Evolutionary conservation across 2,329 filamentous ascomycete species (phyloP).

Genomic region (Trichoderma atroviride): DNA sequence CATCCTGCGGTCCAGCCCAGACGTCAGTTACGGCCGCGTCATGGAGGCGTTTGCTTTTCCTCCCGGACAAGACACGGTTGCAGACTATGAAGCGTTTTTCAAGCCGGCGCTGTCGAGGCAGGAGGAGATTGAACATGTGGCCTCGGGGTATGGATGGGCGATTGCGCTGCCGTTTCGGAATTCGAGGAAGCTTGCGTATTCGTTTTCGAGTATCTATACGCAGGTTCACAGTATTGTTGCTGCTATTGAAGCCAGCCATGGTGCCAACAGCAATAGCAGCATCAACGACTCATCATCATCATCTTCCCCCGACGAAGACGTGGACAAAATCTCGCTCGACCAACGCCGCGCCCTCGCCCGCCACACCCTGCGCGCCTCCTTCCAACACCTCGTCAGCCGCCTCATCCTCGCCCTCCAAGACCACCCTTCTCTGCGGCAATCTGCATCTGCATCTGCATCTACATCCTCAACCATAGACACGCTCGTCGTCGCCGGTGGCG

Average conservation of each 20-base stretch:
- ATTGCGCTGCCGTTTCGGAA: constrained; percentile 67
- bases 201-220: constrained; percentile 71
- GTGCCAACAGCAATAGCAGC: background rate
- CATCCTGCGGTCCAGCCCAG: constrained; percentile 55
- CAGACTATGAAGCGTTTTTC: constrained; percentile 48
- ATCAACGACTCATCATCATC: background rate
- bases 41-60: constrained; percentile 79
- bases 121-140: constrained; percentile 56
- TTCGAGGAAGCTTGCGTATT: constrained; percentile 63
- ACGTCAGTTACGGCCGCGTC: constrained; percentile 77
- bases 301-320: background rate
- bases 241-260: constrained; percentile 26
- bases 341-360: constrained; percentile 72
- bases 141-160: constrained; percentile 58
- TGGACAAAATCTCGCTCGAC: constrained; percentile 46
- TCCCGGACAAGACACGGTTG: background rate
- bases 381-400: constrained; percentile 82
- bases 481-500: constrained; percentile 85
- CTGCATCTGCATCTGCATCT: constrained; percentile 15
- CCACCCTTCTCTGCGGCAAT: constrained; percentile 33
- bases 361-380: constrained; percentile 76
- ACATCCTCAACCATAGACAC: constrained; percentile 42
- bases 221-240: constrained; percentile 51
- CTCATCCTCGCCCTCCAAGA: constrained; percentile 66
- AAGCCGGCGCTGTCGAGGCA: constrained; percentile 57